Evolutionary conservation across 768 basidiomycete genomes (phyloP), one percentile per base, ranked within the genome.

Genomic region (Suillus cothurnatus): DNA sequence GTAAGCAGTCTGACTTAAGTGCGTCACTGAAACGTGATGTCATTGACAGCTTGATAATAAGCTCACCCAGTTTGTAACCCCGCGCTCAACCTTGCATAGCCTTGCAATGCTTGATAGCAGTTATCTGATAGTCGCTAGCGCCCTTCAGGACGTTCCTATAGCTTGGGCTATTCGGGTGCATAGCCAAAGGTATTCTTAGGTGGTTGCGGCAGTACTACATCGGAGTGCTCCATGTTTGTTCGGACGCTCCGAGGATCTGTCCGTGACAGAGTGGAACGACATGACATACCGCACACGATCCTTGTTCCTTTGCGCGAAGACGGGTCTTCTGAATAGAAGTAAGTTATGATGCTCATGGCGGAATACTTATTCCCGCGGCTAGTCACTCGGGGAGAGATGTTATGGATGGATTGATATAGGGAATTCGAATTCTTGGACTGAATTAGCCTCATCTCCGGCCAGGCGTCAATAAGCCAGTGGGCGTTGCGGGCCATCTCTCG

Each of bases 291-390:
- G 9, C 15, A n/a, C 63, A 38, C 32, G 49, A 47, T 59, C 43
- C 32, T 32, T 14, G 31, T 31, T 32, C 31, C 19, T 32, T 32
- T 12, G 11, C 11, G 32, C 53, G 21, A 32, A 32, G 11, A 12
- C 12, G 52, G 19, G 28, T 53, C 28, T 52, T 52, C 28, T 15
- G 28, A 53, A 53, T 53, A 9, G 52, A 53, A 28, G 52, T 31
- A 53, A 9, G 19, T 32, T 15, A 19, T 12, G 17, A 31, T 31
- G 9, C 55, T 47, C 34, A n/a, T 63, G 50, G 61, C 39, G 32
- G 55, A 66, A 41, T 32, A 38, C 26, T 17, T 66, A 66, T 64
- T 63, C 43, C 63, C 63, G 56, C 63, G 66, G 58, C 21, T n/a
- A 57, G 34, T 12, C 9, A 23, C 15, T 28, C 52, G 32, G 28